Conservation (phyloP, 1,284 basidiomycete genomes). For the Naganishia liquefaciens region DNA sequence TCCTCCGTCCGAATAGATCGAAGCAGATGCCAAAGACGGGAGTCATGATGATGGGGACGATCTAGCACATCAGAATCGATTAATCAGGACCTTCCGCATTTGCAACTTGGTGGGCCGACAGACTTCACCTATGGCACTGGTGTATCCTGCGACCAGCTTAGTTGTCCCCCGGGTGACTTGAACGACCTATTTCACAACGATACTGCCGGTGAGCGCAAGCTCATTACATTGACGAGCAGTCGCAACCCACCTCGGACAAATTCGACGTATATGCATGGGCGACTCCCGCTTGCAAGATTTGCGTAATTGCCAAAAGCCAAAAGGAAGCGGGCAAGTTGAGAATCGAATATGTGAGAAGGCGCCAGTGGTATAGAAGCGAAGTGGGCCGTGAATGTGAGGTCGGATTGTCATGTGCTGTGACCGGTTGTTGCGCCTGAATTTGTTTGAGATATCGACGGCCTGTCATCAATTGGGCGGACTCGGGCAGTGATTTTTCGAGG, state of each 20-base stretch:
- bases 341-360: constrained; percentile 27
- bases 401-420: neutral
- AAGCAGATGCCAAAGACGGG: constrained; percentile 50
- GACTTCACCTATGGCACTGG: constrained; percentile 22
- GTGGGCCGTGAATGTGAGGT: too few relatives aligned
- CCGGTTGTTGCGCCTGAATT: neutral
- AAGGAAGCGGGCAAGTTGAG: constrained; percentile 14
- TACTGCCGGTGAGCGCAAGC: constrained; percentile 6
- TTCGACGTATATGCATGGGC: constrained; percentile 52
- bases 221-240: constrained; percentile 36
- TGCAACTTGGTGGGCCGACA: neutral
- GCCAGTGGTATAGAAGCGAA: constrained; percentile 11
- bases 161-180: constrained; percentile 49
- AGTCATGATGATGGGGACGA: constrained; percentile 56
- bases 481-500: constrained; percentile 47
- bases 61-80: constrained; percentile 20
- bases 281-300: constrained; percentile 50
- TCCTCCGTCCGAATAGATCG: constrained; percentile 47
- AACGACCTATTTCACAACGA: constrained; percentile 1
- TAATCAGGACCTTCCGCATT: neutral
- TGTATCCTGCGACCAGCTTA: constrained; percentile 54
- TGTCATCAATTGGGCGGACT: constrained; percentile 38
- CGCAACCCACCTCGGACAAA: constrained; percentile 47
- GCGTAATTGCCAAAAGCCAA: constrained; percentile 27
- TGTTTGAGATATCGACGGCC: constrained; percentile 33